A percentile compares a stretch with the other conserved stretches of the same genome.
These are phyloP conservation scores for Pseudopyricularia cyperi DNA, from an alignment of 2,329 filamentous ascomycete genomes.

Conservation along the genomic window DNA sequence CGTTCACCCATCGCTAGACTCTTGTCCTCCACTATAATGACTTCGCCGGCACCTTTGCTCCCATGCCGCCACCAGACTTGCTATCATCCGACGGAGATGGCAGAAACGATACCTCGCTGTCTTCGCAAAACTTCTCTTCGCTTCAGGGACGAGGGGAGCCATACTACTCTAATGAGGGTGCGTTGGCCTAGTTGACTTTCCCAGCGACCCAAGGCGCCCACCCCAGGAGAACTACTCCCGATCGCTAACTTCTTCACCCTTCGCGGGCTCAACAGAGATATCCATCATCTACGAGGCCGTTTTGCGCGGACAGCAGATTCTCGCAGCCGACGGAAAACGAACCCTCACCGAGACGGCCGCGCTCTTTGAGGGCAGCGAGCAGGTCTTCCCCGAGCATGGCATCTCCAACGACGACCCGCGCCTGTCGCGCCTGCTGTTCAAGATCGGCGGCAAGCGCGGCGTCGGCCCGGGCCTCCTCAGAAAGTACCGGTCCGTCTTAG, in stretches of 20 bases:
- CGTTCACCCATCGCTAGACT: not conserved
- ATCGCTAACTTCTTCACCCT: slow-evolving; percentile 3
- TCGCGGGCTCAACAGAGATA: slow-evolving; percentile 48
- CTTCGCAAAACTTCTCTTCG: slow-evolving; percentile 1
- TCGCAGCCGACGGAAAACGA: slow-evolving; percentile 40
- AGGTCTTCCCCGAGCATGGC: slow-evolving; percentile 56
- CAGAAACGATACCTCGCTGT: slow-evolving; percentile 14
- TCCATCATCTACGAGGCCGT: slow-evolving; percentile 67
- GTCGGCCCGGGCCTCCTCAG: slow-evolving; percentile 42
- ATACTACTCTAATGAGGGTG: slow-evolving; percentile 51
- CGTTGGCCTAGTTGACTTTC: too few relatives aligned
- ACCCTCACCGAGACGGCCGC: slow-evolving; percentile 61
- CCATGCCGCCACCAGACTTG: slow-evolving; percentile 22
- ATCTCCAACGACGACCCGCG: slow-evolving; percentile 56
- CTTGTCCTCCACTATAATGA: slow-evolving; percentile 17
- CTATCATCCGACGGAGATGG: slow-evolving; percentile 20
- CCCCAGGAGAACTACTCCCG: slow-evolving; percentile 8
- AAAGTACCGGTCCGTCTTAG: slow-evolving; percentile 57
- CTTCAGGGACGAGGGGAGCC: slow-evolving; percentile 16
- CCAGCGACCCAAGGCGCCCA: too few relatives aligned
- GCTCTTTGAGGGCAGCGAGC: slow-evolving; percentile 70
- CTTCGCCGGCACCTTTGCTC: slow-evolving; percentile 17
- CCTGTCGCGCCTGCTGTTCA: slow-evolving; percentile 67
- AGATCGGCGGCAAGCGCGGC: slow-evolving; percentile 55
- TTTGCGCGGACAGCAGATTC: slow-evolving; percentile 52